A percentile compares a stretch with the other conserved stretches of the same genome.
Evolutionary conservation across 179 eudicot genomes (phyloP).

Genomic region (Carnegiea gigantea): DNA sequence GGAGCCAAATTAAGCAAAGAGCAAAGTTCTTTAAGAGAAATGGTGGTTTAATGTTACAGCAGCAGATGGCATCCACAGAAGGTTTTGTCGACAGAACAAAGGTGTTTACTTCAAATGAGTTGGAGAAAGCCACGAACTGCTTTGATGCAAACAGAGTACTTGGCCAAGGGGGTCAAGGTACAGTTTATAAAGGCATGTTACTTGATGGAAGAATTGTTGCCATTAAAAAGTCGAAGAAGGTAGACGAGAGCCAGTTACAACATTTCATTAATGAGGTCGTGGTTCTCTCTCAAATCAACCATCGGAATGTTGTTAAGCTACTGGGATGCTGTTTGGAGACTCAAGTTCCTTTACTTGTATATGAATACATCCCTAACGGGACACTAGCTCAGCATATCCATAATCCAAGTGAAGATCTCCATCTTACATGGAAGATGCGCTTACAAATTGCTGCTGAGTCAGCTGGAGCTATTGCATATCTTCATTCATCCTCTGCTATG

Average conservation of each 20-base stretch:
- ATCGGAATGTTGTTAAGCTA: too few relatives aligned
- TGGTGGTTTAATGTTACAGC: conserved; percentile 16
- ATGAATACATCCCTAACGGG: too few relatives aligned
- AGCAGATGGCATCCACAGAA: conserved; percentile 19
- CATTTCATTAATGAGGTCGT: conserved; percentile 25
- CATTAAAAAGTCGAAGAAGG: too few relatives aligned
- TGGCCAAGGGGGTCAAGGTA: conserved; percentile 25
- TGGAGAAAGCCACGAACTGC: conserved; percentile 20
- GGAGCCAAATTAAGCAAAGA: neutral
- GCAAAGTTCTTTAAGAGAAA: conserved; percentile 17
- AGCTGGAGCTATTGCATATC: conserved; percentile 23
- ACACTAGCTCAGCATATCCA: conserved; percentile 6
- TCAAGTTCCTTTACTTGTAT: too few relatives aligned
- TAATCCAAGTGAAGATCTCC: conserved; percentile 18
- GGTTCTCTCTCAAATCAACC: neutral
- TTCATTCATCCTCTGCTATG: conserved; percentile 22
- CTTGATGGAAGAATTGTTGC: too few relatives aligned
- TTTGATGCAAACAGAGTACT: conserved; percentile 17
- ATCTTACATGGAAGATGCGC: conserved; percentile 16
- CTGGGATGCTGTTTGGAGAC: too few relatives aligned
- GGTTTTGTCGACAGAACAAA: conserved; percentile 19
- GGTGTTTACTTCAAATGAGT: conserved; percentile 14
- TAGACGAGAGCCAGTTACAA: neutral
- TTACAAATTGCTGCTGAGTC: conserved; percentile 25
- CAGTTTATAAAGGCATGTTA: too few relatives aligned